Evolutionary conservation across 306 rosid species (phyloP), one percentile per base, ranked within the genome.

Genomic region (Medicago lupulina): DNA sequence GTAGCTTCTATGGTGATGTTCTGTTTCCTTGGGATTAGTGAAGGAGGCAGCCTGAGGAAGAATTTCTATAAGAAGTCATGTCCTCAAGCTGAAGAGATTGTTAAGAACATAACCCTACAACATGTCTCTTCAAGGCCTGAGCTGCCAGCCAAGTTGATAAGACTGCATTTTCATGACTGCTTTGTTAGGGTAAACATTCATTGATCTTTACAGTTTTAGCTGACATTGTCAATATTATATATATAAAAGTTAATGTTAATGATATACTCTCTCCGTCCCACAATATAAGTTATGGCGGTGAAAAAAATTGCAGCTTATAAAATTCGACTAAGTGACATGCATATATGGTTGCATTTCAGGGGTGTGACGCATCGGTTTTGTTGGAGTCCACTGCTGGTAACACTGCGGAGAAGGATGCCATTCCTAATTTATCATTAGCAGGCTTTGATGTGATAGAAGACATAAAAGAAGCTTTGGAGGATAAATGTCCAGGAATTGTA

Each of bases 101-200:
- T 89, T 31, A 43, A 66, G 50, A 64, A 38, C 13, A 70, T 67
- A 25, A 82, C 75, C 12, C 68, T 53, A 49, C 17, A 84, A 14
- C 85, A 70, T 69, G 92, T 87, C 47, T 67, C 73, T 11, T 41
- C 39, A 19, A 82, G 81, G 14, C 84, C 87, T 19, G 10, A 18
- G 13, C 76, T 87, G 76, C 83, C 89, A 1, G 89, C 92, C 51
- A 80, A 75, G 79, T 80, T 89, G 40, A 67, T 89, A 1, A 87
- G 91, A 59, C 4, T 89, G 89, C 91, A 89, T 69, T 89, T 89
- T 78, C 91, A 89, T 61, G 91, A 89, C 40, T 87, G 94, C 67
- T 89, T 89, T 76, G 91, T 87, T 54, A 84, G 87, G 88, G 90
- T 87, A 80, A 14, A 31, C 18, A 31, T 14, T 60, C 17, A 0